Evolutionary conservation across 2,329 filamentous ascomycete genomes (phyloP), one percentile per base, ranked within the genome.

Genomic region (Didymella pinodella): DNA sequence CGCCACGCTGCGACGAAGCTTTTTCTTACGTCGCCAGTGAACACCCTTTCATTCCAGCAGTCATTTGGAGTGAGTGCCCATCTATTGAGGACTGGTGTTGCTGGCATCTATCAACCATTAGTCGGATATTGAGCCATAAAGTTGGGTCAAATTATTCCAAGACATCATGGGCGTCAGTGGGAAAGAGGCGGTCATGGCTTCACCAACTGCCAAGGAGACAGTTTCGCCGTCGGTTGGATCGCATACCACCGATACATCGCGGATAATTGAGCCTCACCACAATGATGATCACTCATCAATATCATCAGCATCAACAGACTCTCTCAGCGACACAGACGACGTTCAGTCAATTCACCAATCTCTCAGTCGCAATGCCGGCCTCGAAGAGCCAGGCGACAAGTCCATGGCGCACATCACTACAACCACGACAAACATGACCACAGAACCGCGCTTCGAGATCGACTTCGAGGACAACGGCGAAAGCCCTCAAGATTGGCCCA

Each of bases 401-500:
- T 52, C 56, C 1, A 60, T 71, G 28, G 63, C 64, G 18, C 65
- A 65, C 3, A 66, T 75, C 31, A 66, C 70, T 3, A 71, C 65
- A 0, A 66, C 74, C 3, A 69, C 71, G 6, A 78, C 77, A 2
- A 77, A 75, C 47, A 73, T 76, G 51, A 78, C 75, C 7, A 68
- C 70, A 7, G 79, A 83, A 55, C 83, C 86, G 4, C 85, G 87
- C 28, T 94, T 87, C 68, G 91, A 95, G 76, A 84, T 94, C 53
- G 87, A 90, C 68, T 93, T 91, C 72, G 84, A 85, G 16, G 85
- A 85, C 1, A 48, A 65, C 45, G 78, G 84, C 58, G 82, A 83
- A 12, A 88, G 92, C 68, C 90, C 91, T 0, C 82, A 84, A 56
- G 88, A 90, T 71, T 93, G 90, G 90, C 76, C 86, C 0, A 69